phyloP scores from a whole-genome alignment of 2,329 filamentous ascomycete genomes.

The Tricladium varicosporioides region DNA sequence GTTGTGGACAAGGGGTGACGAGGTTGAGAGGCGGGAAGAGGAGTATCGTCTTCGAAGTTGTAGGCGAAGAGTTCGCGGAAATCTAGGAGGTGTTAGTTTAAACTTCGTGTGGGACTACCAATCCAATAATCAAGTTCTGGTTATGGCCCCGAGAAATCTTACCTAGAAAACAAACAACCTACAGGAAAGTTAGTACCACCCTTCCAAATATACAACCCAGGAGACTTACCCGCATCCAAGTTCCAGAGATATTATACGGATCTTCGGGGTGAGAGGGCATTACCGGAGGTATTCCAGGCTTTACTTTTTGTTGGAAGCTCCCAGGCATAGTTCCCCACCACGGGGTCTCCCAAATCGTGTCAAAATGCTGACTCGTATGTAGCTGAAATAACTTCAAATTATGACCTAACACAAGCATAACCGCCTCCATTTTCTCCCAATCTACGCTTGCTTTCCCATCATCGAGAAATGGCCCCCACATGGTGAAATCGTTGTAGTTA shows the following conservation, averaged over 20 bases:
- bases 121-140: too few species aligned
- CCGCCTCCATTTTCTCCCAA: slow-evolving; percentile 78
- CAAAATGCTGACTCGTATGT: slow-evolving; percentile 1
- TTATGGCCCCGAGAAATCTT: not conserved
- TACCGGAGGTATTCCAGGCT: too few species aligned
- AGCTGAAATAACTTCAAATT: slow-evolving; percentile 53
- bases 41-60: slow-evolving; percentile 54
- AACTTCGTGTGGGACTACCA: too few species aligned
- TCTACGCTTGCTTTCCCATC: slow-evolving; percentile 64
- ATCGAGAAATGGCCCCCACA: slow-evolving; percentile 70
- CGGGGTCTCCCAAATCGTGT: slow-evolving; percentile 14
- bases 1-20: slow-evolving; percentile 55
- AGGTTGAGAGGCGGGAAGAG: slow-evolving; percentile 42
- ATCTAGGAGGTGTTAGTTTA: slow-evolving; percentile 47
- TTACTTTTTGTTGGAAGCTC: slow-evolving; percentile 5
- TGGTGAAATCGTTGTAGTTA: slow-evolving; percentile 57
- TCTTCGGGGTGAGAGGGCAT: slow-evolving; percentile 42
- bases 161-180: slow-evolving; percentile 46
- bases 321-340: slow-evolving; percentile 14
- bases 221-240: slow-evolving; percentile 63
- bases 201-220: not conserved
- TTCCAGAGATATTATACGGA: slow-evolving; percentile 69
- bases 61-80: slow-evolving; percentile 71
- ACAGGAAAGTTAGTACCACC: slow-evolving; percentile 15
- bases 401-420: slow-evolving; percentile 65